Evolutionary conservation across 164 flowering plant species (phyloP).

Genomic region (Amborella trichopoda): DNA sequence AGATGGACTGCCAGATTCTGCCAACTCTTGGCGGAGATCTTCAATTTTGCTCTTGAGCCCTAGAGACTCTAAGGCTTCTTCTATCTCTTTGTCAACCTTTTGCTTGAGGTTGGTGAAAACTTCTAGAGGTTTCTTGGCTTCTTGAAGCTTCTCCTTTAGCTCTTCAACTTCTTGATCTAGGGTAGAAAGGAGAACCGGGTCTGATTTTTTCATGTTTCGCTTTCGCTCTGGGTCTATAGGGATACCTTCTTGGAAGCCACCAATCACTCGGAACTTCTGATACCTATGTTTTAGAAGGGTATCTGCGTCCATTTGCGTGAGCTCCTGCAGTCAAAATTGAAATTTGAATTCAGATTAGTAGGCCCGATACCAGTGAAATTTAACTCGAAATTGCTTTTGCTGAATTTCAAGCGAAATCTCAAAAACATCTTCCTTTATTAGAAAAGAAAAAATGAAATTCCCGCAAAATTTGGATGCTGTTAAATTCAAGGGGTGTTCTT

Average conservation of each 20-base stretch:
- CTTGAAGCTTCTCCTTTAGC: constrained; percentile 17
- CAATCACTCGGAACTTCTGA: constrained; percentile 14
- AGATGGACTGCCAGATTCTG: constrained; percentile 42
- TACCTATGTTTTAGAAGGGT: constrained; percentile 10
- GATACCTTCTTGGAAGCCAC: constrained; percentile 15
- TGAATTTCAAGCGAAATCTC: background rate
- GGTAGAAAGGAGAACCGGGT: constrained; percentile 7
- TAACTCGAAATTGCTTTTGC: background rate
- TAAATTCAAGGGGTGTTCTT: background rate
- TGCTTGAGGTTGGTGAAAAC: too few relatives aligned
- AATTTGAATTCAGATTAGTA: background rate
- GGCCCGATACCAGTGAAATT: background rate
- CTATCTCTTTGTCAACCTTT: constrained; percentile 31
- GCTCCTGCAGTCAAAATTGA: constrained; percentile 3
- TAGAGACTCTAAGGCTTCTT: constrained; percentile 26
- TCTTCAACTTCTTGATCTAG: constrained; percentile 15
- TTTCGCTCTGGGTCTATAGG: constrained; percentile 13
- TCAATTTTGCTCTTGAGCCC: constrained; percentile 50
- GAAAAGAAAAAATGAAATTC: background rate
- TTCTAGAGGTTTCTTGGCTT: constrained; percentile 11
- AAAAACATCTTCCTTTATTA: background rate
- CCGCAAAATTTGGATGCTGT: background rate
- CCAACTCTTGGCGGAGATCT: constrained; percentile 37
- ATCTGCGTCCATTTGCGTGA: constrained; percentile 12
- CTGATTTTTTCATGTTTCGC: constrained; percentile 15